Conservation (phyloP, 2,329 filamentous ascomycete genomes). For the Diaporthe helianthi region DNA sequence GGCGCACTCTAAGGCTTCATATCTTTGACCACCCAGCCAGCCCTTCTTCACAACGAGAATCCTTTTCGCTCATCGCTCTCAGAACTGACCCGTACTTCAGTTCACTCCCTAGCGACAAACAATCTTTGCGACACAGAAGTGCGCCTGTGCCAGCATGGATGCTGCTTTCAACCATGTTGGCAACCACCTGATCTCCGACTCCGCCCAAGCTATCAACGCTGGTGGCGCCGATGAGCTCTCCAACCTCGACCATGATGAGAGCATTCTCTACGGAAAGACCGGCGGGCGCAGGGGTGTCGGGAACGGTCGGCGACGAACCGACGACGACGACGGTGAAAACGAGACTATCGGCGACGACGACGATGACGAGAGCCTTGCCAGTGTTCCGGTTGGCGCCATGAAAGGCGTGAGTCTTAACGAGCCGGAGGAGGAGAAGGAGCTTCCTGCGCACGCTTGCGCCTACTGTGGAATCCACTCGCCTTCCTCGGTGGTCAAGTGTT, state of each 20-base stretch:
- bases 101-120: constrained; percentile 24
- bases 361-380: constrained; percentile 72
- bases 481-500: constrained; percentile 93
- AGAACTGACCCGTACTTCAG: constrained; percentile 1
- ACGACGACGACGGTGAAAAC: constrained; percentile 89
- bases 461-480: constrained; percentile 98
- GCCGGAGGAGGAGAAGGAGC: constrained; percentile 83
- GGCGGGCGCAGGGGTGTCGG: constrained; percentile 61
- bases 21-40: constrained; percentile 7
- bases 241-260: constrained; percentile 78
- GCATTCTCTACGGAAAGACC: constrained; percentile 76
- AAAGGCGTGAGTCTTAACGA: constrained; percentile 66
- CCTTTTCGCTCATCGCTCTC: not conserved
- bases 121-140: constrained; percentile 37
- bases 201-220: constrained; percentile 86
- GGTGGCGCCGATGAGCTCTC: constrained; percentile 78
- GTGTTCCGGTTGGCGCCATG: constrained; percentile 78
- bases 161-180: constrained; percentile 82
- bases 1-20: not conserved
- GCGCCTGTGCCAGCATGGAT: constrained; percentile 66
- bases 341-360: constrained; percentile 87
- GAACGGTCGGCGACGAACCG: constrained; percentile 62
- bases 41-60: not conserved
- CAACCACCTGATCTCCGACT: constrained; percentile 86
- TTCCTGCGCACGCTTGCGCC: constrained; percentile 95